phyloP scores from a whole-genome alignment of 495 filamentous ascomycete genomes.

The Annulohypoxylon stygium region DNA sequence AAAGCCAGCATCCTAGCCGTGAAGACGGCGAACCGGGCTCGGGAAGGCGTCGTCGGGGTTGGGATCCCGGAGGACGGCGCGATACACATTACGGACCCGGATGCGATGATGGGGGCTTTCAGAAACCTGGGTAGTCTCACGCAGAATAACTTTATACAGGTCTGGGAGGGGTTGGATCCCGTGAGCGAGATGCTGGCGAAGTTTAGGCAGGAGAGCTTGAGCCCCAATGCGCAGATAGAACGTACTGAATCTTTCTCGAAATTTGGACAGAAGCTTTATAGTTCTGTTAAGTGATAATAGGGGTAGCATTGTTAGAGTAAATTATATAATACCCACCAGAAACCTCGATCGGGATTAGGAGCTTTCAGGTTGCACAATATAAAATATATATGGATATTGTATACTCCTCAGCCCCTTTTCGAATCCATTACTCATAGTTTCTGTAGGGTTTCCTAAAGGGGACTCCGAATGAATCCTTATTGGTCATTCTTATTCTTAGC shows the following conservation, averaged over 20 bases:
- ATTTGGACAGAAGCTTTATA: constrained; percentile 6
- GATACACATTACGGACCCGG: not conserved
- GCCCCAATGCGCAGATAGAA: not conserved
- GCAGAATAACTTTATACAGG: not conserved
- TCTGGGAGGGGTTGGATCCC: not conserved
- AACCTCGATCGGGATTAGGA: not conserved
- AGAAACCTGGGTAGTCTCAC: not conserved
- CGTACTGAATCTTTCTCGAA: not conserved
- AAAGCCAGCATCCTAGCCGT: not conserved
- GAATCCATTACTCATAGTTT: not conserved
- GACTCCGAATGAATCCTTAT: not conserved
- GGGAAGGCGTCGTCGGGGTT: not conserved
- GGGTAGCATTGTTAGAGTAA: not conserved
- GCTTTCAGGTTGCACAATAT: not conserved
- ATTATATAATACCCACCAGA: not conserved
- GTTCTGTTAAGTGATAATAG: not conserved
- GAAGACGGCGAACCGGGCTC: not conserved
- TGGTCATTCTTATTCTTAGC: not conserved
- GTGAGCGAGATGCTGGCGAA: constrained; percentile 9
- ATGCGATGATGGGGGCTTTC: not conserved
- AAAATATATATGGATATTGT: not conserved
- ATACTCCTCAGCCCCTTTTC: not conserved
- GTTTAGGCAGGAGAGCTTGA: not conserved
- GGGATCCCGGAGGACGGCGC: constrained; percentile 1
- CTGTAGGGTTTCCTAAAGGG: not conserved